Percentiles rank a stretch among this genome's conserved stretches.
Conservation (phyloP, 2,329 filamentous ascomycete genomes). For the Meredithiella fracta region DNA sequence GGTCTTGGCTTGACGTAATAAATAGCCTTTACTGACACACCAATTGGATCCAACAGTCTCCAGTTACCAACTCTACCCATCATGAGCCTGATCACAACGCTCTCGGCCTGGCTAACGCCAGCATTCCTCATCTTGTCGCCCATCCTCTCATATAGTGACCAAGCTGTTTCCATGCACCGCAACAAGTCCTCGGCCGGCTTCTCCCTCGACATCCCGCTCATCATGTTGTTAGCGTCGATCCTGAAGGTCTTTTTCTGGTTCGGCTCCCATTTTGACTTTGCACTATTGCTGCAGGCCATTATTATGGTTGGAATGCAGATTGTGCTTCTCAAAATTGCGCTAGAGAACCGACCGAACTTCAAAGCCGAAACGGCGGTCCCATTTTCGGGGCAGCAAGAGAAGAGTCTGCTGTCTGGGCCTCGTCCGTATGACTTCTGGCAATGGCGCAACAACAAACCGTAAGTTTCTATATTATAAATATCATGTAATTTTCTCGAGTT, state of each 20-base stretch:
- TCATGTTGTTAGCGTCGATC: constrained; percentile 54
- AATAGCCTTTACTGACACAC: constrained; percentile 3
- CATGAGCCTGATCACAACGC: constrained; percentile 28
- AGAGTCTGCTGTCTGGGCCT: constrained; percentile 22
- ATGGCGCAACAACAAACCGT: constrained; percentile 57
- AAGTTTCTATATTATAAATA: constrained; percentile 19
- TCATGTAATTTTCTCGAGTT: too few species aligned
- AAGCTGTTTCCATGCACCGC: constrained; percentile 48
- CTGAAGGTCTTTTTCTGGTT: constrained; percentile 56
- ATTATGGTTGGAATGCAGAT: constrained; percentile 50
- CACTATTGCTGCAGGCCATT: constrained; percentile 46
- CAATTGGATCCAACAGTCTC: neutral
- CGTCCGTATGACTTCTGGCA: constrained; percentile 71
- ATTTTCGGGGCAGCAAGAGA: constrained; percentile 31
- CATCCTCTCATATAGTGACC: constrained; percentile 48
- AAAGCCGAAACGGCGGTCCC: constrained; percentile 43
- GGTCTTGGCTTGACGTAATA: constrained; percentile 3
- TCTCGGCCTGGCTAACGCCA: constrained; percentile 43
- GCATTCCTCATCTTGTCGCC: constrained; percentile 48
- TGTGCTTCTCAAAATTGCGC: constrained; percentile 48
- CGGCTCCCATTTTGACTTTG: constrained; percentile 46
- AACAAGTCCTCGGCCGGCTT: constrained; percentile 49
- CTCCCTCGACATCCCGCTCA: constrained; percentile 54
- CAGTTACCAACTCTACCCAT: neutral
- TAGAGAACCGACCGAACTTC: constrained; percentile 48